phyloP scores from a whole-genome alignment of 163 green algal species.

The Volvox carteri region DNA sequence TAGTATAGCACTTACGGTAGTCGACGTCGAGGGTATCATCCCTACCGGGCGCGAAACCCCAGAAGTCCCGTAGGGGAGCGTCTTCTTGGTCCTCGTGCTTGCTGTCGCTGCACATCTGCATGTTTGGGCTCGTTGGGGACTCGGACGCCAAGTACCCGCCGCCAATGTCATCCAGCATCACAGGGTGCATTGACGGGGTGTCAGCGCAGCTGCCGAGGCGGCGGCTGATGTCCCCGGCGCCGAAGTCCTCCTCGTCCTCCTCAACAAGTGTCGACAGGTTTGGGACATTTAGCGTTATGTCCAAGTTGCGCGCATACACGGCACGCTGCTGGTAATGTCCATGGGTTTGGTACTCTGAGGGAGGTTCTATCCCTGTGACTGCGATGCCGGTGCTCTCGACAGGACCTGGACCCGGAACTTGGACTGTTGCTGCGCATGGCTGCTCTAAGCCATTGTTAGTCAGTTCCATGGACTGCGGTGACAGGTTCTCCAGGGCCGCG shows the following conservation, averaged over 20 bases:
- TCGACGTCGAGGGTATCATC: slow-evolving; percentile 84
- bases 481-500: slow-evolving; percentile 22
- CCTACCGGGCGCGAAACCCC: slow-evolving; percentile 82
- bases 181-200: neutral
- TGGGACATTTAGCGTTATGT: slow-evolving; percentile 84
- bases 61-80: slow-evolving; percentile 69
- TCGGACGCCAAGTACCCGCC: neutral
- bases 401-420: neutral
- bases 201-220: neutral
- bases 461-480: slow-evolving; percentile 76
- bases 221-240: neutral
- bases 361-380: neutral
- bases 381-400: neutral
- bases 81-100: neutral
- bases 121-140: slow-evolving; percentile 62
- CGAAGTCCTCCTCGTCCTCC: slow-evolving; percentile 77
- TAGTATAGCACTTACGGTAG: slow-evolving; percentile 30
- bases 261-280: slow-evolving; percentile 80
- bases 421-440: neutral
- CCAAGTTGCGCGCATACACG: slow-evolving; percentile 66
- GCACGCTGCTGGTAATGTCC: slow-evolving; percentile 3
- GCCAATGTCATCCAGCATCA: neutral
- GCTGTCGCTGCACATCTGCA: slow-evolving; percentile 26
- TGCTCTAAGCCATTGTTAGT: slow-evolving; percentile 68
- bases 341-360: neutral